Conservation (phyloP, 495 filamentous ascomycete genomes). For the Polyplosphaeria fusca region DNA sequence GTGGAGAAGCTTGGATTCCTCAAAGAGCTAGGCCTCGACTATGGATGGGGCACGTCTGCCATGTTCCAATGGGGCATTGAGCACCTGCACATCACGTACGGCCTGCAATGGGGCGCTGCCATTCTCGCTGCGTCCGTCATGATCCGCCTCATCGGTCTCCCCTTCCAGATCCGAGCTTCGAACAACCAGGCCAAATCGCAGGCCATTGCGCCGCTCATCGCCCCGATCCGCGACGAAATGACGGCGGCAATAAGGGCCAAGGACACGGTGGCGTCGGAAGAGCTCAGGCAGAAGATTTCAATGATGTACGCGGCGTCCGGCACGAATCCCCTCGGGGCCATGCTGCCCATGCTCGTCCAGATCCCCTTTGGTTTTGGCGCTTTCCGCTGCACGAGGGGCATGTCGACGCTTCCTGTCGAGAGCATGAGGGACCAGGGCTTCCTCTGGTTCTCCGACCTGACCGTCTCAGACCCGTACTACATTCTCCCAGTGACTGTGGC, state of each 20-base stretch:
- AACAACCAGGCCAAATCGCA: conserved; percentile 56
- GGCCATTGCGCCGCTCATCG: conserved; percentile 47
- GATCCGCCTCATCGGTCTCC: conserved; percentile 64
- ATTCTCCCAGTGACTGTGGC: conserved; percentile 63
- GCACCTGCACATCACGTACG: conserved; percentile 70
- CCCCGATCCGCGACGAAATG: conserved; percentile 53
- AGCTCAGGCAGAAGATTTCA: conserved; percentile 47
- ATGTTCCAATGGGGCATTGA: conserved; percentile 72
- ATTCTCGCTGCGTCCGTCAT: conserved; percentile 61
- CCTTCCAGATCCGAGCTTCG: conserved; percentile 57
- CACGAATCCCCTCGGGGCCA: conserved; percentile 48
- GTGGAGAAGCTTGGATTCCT: conserved; percentile 79
- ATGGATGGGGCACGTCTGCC: conserved; percentile 71
- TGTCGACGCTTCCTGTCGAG: conserved; percentile 76
- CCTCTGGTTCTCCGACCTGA: conserved; percentile 78
- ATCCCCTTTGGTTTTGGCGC: conserved; percentile 72
- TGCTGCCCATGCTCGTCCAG: conserved; percentile 59
- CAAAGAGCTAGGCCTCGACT: conserved; percentile 78
- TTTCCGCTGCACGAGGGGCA: conserved; percentile 71
- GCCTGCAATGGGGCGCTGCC: conserved; percentile 77
- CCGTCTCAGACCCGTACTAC: conserved; percentile 69
- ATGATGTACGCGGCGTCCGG: conserved; percentile 52
- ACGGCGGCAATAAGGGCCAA: conserved; percentile 37
- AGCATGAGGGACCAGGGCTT: conserved; percentile 65
- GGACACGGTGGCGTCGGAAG: conserved; percentile 47